Conservation (phyloP, 257 asterid genomes). For the Salvia hispanica region DNA sequence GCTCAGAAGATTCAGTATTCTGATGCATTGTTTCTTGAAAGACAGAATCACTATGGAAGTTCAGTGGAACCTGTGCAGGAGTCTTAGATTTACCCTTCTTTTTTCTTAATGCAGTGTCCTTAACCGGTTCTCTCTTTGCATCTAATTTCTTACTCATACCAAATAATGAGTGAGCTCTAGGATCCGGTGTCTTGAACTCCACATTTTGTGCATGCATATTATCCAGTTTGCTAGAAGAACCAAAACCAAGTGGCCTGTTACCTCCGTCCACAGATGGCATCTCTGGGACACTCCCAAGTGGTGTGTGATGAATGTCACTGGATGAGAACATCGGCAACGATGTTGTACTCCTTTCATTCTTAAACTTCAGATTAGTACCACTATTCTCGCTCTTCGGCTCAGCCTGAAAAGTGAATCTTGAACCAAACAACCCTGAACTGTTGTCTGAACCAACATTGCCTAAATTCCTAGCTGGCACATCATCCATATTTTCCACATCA, state of each 20-base stretch:
- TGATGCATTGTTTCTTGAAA: slow-evolving; percentile 47
- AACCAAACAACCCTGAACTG: slow-evolving; percentile 35
- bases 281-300: slow-evolving; percentile 39
- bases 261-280: slow-evolving; percentile 42
- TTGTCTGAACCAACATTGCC: slow-evolving; percentile 34
- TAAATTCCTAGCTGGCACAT: slow-evolving; percentile 31
- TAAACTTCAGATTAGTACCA: slow-evolving; percentile 33
- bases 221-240: slow-evolving; percentile 52
- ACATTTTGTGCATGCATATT: slow-evolving; percentile 38
- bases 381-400: slow-evolving; percentile 35
- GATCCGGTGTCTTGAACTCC: slow-evolving; percentile 67
- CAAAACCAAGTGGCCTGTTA: slow-evolving; percentile 57
- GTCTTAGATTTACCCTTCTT: slow-evolving; percentile 74
- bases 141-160: slow-evolving; percentile 61
- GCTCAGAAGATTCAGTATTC: slow-evolving; percentile 53
- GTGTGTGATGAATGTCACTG: slow-evolving; percentile 37
- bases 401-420: slow-evolving; percentile 54
- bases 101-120: slow-evolving; percentile 63
- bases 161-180: slow-evolving; percentile 48
- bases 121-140: slow-evolving; percentile 56
- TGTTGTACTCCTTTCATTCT: slow-evolving; percentile 39
- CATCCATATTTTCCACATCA: slow-evolving; percentile 33
- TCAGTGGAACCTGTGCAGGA: slow-evolving; percentile 42
- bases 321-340: slow-evolving; percentile 42
- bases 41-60: slow-evolving; percentile 49